Conservation (phyloP, 768 basidiomycete species). For the Lentinula guzmanii region DNA sequence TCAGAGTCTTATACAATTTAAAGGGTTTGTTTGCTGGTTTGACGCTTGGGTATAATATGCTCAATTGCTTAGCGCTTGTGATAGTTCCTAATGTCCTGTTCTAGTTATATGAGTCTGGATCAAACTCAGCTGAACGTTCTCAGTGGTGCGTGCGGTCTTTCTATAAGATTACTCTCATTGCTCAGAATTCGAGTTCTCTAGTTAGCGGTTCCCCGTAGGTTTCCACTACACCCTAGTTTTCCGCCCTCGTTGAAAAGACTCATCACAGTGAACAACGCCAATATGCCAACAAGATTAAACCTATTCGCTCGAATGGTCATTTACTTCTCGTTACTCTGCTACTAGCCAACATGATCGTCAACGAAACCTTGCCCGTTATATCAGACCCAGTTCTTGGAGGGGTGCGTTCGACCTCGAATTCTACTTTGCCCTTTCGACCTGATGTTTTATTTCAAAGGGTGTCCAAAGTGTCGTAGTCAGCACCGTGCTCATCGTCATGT, state of each 20-base stretch:
- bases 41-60: conserved; percentile 40
- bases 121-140: conserved; percentile 89
- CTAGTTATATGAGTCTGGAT: conserved; percentile 88
- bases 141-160: conserved; percentile 21
- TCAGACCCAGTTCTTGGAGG: conserved; percentile 76
- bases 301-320: conserved; percentile 81
- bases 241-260: not conserved
- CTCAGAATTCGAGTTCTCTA: not conserved
- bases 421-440: not conserved
- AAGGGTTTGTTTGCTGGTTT: conserved; percentile 82
- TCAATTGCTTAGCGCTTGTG: not conserved
- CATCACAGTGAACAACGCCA: conserved; percentile 62
- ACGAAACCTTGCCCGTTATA: conserved; percentile 76
- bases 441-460: conserved; percentile 24
- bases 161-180: not conserved
- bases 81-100: not conserved
- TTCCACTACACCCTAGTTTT: not conserved
- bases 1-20: not conserved
- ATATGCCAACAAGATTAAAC: conserved; percentile 82
- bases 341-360: conserved; percentile 88
- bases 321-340: conserved; percentile 78
- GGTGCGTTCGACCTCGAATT: not conserved
- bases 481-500: conserved; percentile 86
- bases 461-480: conserved; percentile 73
- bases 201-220: conserved; percentile 10